Conservation (phyloP, 257 asterid species). For the Solanum etuberosum region DNA sequence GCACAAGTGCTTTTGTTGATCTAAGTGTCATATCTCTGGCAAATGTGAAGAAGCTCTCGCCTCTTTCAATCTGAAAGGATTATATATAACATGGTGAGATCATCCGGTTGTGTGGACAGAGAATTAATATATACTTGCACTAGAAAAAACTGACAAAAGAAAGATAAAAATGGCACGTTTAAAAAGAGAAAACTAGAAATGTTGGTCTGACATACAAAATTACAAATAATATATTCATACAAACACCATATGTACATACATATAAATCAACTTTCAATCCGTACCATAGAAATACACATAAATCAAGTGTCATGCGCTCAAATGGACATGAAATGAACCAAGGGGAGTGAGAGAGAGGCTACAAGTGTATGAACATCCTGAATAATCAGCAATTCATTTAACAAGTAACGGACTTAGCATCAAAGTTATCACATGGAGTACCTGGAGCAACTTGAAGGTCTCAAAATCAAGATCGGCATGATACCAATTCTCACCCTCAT, state of each 20-base stretch:
- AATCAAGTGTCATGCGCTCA: not conserved
- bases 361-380: not conserved
- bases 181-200: not conserved
- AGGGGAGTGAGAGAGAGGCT: not conserved
- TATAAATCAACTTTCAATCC: not conserved
- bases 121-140: not conserved
- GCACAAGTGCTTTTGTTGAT: conserved; percentile 79
- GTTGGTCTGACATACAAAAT: not conserved
- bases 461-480: conserved; percentile 98
- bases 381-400: not conserved
- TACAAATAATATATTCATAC: not conserved
- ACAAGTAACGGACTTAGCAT: not conserved
- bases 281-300: not conserved
- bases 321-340: not conserved
- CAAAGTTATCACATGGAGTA: conserved; percentile 3
- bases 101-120: not conserved
- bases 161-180: not conserved
- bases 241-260: not conserved
- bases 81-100: not conserved
- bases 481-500: conserved; percentile 79
- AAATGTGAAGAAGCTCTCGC: conserved; percentile 92
- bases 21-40: conserved; percentile 87
- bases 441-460: conserved; percentile 91
- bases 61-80: conserved; percentile 66
- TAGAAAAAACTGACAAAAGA: not conserved